Percentiles rank a stretch among this genome's conserved stretches.
Conservation (phyloP, 176 grass and related monocot species). For the Ensete ventricosum region DNA sequence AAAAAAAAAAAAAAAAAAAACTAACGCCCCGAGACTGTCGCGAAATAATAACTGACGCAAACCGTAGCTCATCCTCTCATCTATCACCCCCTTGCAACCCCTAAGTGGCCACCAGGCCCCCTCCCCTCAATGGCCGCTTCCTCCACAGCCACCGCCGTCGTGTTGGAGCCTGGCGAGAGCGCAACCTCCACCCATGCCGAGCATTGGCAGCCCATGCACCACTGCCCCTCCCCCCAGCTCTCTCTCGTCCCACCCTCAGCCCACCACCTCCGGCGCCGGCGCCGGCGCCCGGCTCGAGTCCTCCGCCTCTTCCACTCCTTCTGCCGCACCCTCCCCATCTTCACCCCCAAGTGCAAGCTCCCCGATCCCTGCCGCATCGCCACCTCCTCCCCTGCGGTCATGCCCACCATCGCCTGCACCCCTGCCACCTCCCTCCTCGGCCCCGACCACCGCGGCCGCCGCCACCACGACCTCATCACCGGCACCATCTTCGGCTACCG, state of each 20-base stretch:
- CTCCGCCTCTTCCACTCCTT: background rate
- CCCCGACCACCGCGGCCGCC: background rate
- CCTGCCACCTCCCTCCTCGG: background rate
- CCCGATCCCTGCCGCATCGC: background rate
- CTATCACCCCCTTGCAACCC: too few species aligned
- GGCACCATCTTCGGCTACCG: slow-evolving; percentile 15
- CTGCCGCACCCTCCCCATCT: slow-evolving; percentile 1
- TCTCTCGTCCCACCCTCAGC: slow-evolving; percentile 8
- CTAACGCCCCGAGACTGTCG: too few species aligned
- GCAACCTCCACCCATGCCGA: background rate
- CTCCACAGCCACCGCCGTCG: background rate
- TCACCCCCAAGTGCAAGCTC: slow-evolving; percentile 1
- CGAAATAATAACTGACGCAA: too few species aligned
- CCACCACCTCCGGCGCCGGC: slow-evolving; percentile 15
- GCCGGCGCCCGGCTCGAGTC: slow-evolving; percentile 12
- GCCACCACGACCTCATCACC: background rate
- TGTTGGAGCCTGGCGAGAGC: slow-evolving; percentile 1
- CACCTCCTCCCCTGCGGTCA: background rate
- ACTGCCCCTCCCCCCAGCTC: background rate
- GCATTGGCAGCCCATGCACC: background rate
- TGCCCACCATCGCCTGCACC: background rate
- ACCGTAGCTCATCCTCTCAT: too few species aligned
- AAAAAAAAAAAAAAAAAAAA: too few species aligned
- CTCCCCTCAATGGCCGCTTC: background rate
- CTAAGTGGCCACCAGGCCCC: background rate